Conservation (phyloP, 805 yeast genomes). For the Candida argentea region DNA sequence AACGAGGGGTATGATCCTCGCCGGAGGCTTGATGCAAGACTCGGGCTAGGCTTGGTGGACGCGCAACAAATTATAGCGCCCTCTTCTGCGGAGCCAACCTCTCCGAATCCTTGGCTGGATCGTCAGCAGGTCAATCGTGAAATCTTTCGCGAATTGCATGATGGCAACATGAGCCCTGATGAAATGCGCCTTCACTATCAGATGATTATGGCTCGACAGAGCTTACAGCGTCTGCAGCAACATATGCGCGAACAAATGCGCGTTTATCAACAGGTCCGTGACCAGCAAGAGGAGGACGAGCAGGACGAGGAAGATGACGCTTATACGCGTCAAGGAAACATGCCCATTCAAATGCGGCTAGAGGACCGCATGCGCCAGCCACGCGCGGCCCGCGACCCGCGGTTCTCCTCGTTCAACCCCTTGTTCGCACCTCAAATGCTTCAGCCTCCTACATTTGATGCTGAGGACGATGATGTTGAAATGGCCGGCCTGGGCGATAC, state of each 20-base stretch:
- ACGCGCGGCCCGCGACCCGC: no score
- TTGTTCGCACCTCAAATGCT: conserved; percentile 31
- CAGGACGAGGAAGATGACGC: conserved; percentile 1
- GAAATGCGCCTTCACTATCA: conserved; percentile 26
- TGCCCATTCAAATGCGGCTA: no score
- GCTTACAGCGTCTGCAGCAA: conserved; percentile 13
- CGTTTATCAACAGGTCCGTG: no score
- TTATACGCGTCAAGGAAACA: no score
- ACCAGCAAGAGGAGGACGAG: conserved; percentile 1
- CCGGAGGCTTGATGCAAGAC: conserved; percentile 15
- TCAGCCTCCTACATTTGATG: conserved; percentile 19
- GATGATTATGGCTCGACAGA: conserved; percentile 17
- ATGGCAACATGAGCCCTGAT: conserved; percentile 20
- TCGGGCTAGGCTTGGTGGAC: conserved; percentile 11
- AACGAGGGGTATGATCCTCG: conserved; percentile 19
- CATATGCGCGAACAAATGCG: conserved; percentile 4
- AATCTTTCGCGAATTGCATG: conserved; percentile 19
- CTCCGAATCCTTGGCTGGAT: conserved; percentile 15
- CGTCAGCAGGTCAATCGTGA: conserved; percentile 20
- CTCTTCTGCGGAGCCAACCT: no score
- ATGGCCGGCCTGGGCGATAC: conserved; percentile 13
- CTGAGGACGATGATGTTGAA: conserved; percentile 26
- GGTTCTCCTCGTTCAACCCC: conserved; percentile 8
- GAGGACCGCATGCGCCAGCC: no score
- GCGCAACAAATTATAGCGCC: no score